These are phyloP conservation scores for Thelonectria olida DNA, from an alignment of 2,329 filamentous ascomycete species.

Conservation along the genomic window DNA sequence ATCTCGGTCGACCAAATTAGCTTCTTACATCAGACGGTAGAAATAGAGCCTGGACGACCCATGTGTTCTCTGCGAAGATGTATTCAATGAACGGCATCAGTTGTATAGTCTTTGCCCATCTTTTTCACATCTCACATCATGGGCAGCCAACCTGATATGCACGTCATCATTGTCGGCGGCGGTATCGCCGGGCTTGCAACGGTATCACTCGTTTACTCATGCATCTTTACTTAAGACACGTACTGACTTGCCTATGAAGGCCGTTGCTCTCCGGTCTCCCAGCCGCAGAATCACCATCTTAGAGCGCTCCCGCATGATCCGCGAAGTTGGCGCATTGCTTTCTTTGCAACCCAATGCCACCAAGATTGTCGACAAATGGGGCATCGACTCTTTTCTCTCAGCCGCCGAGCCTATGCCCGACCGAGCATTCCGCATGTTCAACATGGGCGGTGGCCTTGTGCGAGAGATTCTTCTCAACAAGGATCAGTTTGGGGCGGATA, in stretches of 20 bases:
- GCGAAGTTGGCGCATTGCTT: slow-evolving; percentile 32
- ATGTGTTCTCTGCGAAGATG: background rate
- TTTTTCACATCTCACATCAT: slow-evolving; percentile 10
- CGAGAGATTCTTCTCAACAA: slow-evolving; percentile 28
- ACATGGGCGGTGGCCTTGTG: slow-evolving; percentile 24
- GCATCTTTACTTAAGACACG: background rate
- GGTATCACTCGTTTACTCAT: background rate
- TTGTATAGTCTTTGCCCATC: background rate
- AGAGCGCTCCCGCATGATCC: slow-evolving; percentile 32
- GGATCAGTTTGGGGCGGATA: slow-evolving; percentile 31
- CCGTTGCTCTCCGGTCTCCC: slow-evolving; percentile 23
- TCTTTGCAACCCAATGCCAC: slow-evolving; percentile 34
- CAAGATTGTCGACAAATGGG: slow-evolving; percentile 33
- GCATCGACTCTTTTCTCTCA: slow-evolving; percentile 24
- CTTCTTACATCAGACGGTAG: background rate
- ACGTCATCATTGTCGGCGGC: slow-evolving; percentile 32
- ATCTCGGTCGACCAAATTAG: background rate
- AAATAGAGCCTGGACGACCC: background rate
- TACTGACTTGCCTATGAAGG: slow-evolving; percentile 16
- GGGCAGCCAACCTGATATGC: slow-evolving; percentile 31
- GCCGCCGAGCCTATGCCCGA: slow-evolving; percentile 29
- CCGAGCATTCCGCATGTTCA: slow-evolving; percentile 32
- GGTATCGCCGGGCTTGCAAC: slow-evolving; percentile 32
- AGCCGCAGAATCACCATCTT: slow-evolving; percentile 32
- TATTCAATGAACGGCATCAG: background rate